Percentiles rank a stretch among this genome's conserved stretches.
These are phyloP conservation scores for Psilocybe cyanescens DNA, from an alignment of 768 basidiomycete genomes.

Conservation along the genomic window DNA sequence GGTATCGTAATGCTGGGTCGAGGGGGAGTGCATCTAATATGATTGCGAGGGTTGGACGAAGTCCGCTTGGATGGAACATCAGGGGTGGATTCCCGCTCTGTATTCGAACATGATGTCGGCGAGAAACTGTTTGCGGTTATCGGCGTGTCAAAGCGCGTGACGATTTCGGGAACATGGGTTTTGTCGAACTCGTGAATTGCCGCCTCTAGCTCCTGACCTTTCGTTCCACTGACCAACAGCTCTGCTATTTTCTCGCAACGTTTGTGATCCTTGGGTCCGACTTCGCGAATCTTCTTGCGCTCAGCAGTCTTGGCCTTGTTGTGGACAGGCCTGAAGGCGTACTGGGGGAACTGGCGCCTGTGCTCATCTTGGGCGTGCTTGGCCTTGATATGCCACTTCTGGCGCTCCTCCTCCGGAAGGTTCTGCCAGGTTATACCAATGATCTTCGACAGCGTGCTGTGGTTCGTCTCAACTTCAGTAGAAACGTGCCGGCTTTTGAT, in stretches of 20 bases:
- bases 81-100: constrained; percentile 21
- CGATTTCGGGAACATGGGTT: constrained; percentile 57
- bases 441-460: constrained; percentile 82
- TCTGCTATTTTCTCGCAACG: constrained; percentile 72
- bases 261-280: constrained; percentile 63
- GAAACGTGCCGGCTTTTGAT: constrained; percentile 79
- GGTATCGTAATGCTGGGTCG: constrained; percentile 1
- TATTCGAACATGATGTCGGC: constrained; percentile 10
- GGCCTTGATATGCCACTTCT: constrained; percentile 76
- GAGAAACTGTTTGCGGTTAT: constrained; percentile 59
- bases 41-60: background rate
- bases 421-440: constrained; percentile 83
- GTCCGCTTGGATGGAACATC: background rate
- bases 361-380: constrained; percentile 74
- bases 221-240: constrained; percentile 58
- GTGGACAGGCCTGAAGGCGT: constrained; percentile 73
- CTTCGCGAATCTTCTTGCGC: constrained; percentile 64
- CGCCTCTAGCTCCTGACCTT: constrained; percentile 57
- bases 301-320: constrained; percentile 41
- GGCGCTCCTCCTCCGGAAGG: constrained; percentile 70
- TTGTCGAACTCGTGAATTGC: constrained; percentile 61
- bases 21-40: constrained; percentile 5
- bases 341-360: constrained; percentile 74
- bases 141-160: constrained; percentile 75
- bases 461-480: constrained; percentile 76